These are phyloP conservation scores for Borovskyia barvae DNA, from an alignment of 208 protist species.

Conservation along the genomic window DNA sequence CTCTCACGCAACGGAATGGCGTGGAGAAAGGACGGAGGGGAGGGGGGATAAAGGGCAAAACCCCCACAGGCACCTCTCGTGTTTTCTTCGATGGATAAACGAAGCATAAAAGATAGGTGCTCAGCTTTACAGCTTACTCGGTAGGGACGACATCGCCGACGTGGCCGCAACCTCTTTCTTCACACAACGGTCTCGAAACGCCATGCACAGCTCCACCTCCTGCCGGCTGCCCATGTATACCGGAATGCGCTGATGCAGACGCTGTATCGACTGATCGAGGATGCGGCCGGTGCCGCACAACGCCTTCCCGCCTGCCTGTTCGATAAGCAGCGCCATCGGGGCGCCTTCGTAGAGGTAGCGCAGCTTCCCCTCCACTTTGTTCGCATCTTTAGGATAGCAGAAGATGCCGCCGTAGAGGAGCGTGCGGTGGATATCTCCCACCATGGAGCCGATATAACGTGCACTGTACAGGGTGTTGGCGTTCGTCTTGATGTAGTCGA, in stretches of 20 bases:
- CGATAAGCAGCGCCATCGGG: constrained; percentile 91
- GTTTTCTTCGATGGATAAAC: too few species aligned
- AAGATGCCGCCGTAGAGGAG: constrained; percentile 98
- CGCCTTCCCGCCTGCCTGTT: constrained; percentile 91
- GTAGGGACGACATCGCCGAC: background rate
- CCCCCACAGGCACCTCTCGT: too few species aligned
- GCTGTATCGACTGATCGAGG: constrained; percentile 80
- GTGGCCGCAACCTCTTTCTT: background rate
- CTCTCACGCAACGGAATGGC: too few species aligned
- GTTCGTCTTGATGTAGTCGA: constrained; percentile 71
- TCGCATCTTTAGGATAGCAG: constrained; percentile 94
- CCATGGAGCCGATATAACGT: constrained; percentile 94
- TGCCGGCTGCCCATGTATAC: constrained; percentile 90
- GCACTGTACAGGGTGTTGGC: constrained; percentile 60
- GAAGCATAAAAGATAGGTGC: background rate
- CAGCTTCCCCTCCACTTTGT: constrained; percentile 95
- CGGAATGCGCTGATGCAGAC: constrained; percentile 91
- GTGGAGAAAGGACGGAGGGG: too few species aligned
- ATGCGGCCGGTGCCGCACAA: constrained; percentile 67
- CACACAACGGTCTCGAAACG: constrained; percentile 62
- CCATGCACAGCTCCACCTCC: constrained; percentile 86
- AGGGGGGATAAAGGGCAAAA: too few species aligned
- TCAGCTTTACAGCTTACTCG: constrained; percentile 51
- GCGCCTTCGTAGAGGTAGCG: constrained; percentile 97
- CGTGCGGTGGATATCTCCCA: constrained; percentile 98